A percentile compares a stretch with the other conserved stretches of the same genome.
Conservation (phyloP, 2,329 filamentous ascomycete species). For the Dothidotthia symphoricarpi region DNA sequence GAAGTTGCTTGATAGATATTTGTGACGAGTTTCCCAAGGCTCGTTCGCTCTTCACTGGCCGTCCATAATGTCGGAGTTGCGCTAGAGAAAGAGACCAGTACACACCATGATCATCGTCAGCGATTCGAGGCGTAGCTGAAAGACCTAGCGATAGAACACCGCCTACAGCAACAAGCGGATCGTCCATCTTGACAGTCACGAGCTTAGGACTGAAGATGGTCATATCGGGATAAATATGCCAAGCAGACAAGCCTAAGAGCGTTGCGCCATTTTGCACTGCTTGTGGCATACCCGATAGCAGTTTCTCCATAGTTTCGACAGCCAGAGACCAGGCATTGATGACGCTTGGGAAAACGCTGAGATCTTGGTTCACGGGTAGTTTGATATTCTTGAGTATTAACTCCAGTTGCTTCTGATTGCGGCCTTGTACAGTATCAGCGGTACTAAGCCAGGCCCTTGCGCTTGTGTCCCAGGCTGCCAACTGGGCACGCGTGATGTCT, state of each 20-base stretch:
- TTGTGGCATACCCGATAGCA: conserved; percentile 12
- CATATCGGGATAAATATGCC: conserved; percentile 13
- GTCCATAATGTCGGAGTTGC: conserved; percentile 8
- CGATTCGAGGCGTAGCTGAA: neutral
- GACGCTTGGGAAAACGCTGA: conserved; percentile 4
- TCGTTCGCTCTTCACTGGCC: neutral
- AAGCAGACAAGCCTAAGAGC: conserved; percentile 3
- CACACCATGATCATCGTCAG: conserved; percentile 1
- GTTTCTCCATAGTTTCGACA: conserved; percentile 9
- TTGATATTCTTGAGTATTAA: conserved; percentile 13
- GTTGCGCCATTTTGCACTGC: conserved; percentile 3
- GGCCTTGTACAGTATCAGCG: conserved; percentile 5
- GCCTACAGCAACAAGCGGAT: conserved; percentile 1
- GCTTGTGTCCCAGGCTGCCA: conserved; percentile 15
- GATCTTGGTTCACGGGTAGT: conserved; percentile 3
- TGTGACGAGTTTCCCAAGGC: neutral
- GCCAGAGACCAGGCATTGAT: conserved; percentile 13
- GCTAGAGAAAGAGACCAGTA: conserved; percentile 9
- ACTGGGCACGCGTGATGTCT: conserved; percentile 1
- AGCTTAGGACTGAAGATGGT: neutral
- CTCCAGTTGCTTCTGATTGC: conserved; percentile 9
- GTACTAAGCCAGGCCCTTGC: conserved; percentile 13
- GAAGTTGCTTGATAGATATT: conserved; percentile 1
- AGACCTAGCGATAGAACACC: conserved; percentile 4
- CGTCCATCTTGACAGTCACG: neutral